These are phyloP conservation scores for Trametes meyenii DNA, from an alignment of 768 basidiomycete genomes.

Conservation along the genomic window DNA sequence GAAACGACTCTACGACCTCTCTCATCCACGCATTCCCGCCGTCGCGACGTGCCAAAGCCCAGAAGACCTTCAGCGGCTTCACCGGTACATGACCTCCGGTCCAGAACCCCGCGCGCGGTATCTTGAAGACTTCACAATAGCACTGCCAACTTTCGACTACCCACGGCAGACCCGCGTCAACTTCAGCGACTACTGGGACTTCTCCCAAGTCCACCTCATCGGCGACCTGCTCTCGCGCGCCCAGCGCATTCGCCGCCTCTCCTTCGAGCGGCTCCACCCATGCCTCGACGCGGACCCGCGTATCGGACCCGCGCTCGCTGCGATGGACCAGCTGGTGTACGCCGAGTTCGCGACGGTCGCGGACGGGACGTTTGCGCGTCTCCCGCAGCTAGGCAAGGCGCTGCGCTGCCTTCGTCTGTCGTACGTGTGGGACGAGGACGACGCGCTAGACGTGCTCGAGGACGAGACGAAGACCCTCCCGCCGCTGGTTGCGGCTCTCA, in stretches of 20 bases:
- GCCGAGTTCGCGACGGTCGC: constrained; percentile 2
- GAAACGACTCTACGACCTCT: not conserved
- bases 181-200: constrained; percentile 1
- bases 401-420: not conserved
- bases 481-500: not conserved
- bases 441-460: not conserved
- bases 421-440: constrained; percentile 11
- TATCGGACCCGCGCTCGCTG: not conserved
- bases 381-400: not conserved
- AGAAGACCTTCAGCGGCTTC: not conserved
- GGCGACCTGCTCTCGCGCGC: constrained; percentile 4
- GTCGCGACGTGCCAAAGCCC: not conserved
- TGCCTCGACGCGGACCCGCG: constrained; percentile 4
- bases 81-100: constrained; percentile 1
- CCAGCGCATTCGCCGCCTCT: not conserved
- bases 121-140: constrained; percentile 4
- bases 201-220: not conserved
- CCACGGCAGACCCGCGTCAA: not conserved
- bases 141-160: not conserved
- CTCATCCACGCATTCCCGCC: constrained; percentile 3
- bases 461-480: constrained; percentile 5
- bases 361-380: not conserved
- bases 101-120: not conserved
- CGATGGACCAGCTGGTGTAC: not conserved
- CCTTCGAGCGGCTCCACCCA: constrained; percentile 3